Evolutionary conservation across 805 yeast species (phyloP), one percentile per base, ranked within the genome.

Genomic region (Suhomyces xylopsoci): DNA sequence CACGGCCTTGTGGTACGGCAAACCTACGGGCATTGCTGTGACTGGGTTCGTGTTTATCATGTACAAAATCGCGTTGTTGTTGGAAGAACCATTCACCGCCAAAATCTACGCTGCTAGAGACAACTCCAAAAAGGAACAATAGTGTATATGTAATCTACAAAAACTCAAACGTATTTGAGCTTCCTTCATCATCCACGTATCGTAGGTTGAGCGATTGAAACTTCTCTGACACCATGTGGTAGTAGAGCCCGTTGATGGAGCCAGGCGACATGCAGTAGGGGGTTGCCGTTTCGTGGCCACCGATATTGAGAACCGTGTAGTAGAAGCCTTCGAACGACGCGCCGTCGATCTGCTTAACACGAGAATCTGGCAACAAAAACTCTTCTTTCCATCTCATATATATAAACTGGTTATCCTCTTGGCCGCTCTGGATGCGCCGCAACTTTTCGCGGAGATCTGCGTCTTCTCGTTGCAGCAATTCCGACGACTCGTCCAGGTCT

Each of bases 41-140:
- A 76, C 96, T 44, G 75, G 76, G 2, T 73, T 89, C 57, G 99
- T 94, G 6, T 84, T 81, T 63, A 67, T 84, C 44, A 87, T 93
- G 91, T 94, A 94, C 74, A 74, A 78, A 51, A 73, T 93, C 59
- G 99, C 97, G 1, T 80, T 91, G 64, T 69, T 80, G 51, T 90
- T 93, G 61, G 99, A 94, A 72, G 99, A 93, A 65, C 99, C 99
- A 14, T 94, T 92, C 77, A 94, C 99, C 20, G 96, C 88, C 22
- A 81, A 79, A 66, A 94, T 94, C 56, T 94, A 94, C 64, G 88
- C 93, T n/a, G 78, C 81, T 60, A 80, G 90, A 58, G 87, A 82
- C 55, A 17, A 45, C 17, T 26, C 30, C 14, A 45, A 45, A 15
- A 28, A 19, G 40, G 25, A 14, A 1, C 24, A 45, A 45, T 45